Evolutionary conservation across 2,329 filamentous ascomycete genomes (phyloP), one percentile per base, ranked within the genome.

Genomic region (Nothophoma quercina): DNA sequence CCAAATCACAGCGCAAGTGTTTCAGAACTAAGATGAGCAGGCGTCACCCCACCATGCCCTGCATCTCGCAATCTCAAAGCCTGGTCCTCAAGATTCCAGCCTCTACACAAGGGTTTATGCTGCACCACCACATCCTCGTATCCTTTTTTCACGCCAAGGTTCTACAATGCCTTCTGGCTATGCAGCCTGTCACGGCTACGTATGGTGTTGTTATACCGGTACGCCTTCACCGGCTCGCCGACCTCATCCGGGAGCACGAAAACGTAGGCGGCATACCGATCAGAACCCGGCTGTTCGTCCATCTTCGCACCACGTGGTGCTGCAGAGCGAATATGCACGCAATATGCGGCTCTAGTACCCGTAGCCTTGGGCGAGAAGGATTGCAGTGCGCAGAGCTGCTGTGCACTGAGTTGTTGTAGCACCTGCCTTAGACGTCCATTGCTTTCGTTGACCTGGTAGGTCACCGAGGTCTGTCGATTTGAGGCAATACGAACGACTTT

Each of bases 41-140:
- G 30, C 38, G 15, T 50, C 25, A 32, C 38, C 26, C 15, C 22
- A 43, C 32, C 10, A 42, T 13, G 36, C 46, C 44, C 46, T 50
- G 46, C 46, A 38, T 50, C 38, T 9, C 28, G 26, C 38, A 36
- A 22, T 13, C 22, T 15, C 19, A 23, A 10, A 42, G 38, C 46
- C 46, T 38, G 46, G 46, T 9, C 46, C 46, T 23, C 46, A 38
- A n/a, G 25, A 43, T 38, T 32, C 46, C 32, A 43, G 46, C 45
- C 29, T 41, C 22, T 12, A 28, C 30, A 8, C n/a, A 39, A 26
- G 26, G 9, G 38, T 39, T 34, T 19, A 39, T 47, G 34, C 44
- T 33, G 35, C 44, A 34, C 36, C 35, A 29, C 45, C 36, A 33
- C 28, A 5, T 6, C 36, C 21, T 18, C 39, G 19, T 38, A 28